Evolutionary conservation across 441 rosid species (phyloP).

Genomic region (Erodium texanum): DNA sequence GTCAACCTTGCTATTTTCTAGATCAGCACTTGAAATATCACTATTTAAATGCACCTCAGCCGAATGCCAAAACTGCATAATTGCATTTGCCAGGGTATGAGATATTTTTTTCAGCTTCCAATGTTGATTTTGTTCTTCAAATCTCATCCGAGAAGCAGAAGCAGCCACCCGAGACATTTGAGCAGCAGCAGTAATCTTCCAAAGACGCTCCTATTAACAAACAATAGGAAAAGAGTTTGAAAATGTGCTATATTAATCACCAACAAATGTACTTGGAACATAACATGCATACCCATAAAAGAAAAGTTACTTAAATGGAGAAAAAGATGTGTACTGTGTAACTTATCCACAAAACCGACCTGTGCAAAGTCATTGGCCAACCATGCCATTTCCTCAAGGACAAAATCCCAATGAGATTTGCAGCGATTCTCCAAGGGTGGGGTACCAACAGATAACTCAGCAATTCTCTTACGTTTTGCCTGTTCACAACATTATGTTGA

Average conservation of each 20-base stretch:
- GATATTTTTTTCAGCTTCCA: constrained; percentile 60
- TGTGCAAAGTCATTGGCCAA: constrained; percentile 97
- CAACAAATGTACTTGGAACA: constrained; percentile 7
- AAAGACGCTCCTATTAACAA: constrained; percentile 74
- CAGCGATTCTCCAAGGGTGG: constrained; percentile 40
- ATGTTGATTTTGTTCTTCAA: constrained; percentile 43
- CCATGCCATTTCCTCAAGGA: constrained; percentile 99
- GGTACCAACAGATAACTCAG: constrained; percentile 63
- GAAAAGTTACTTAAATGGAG: background rate
- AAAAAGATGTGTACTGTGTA: constrained; percentile 7
- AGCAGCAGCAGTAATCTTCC: constrained; percentile 97
- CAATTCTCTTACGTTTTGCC: constrained; percentile 86
- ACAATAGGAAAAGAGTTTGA: constrained; percentile 14
- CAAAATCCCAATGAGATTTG: constrained; percentile 91
- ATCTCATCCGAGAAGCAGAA: constrained; percentile 49
- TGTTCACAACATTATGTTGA: constrained; percentile 35
- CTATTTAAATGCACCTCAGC: constrained; percentile 38
- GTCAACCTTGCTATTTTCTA: constrained; percentile 28
- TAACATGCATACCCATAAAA: constrained; percentile 1
- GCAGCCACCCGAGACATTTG: constrained; percentile 70
- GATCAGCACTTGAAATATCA: constrained; percentile 24
- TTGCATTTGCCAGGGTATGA: constrained; percentile 62
- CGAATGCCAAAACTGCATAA: constrained; percentile 84
- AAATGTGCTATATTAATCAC: constrained; percentile 6
- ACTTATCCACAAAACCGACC: constrained; percentile 42